Conservation (phyloP, 1,139 yeast genomes). For the Candida gigantensis region DNA sequence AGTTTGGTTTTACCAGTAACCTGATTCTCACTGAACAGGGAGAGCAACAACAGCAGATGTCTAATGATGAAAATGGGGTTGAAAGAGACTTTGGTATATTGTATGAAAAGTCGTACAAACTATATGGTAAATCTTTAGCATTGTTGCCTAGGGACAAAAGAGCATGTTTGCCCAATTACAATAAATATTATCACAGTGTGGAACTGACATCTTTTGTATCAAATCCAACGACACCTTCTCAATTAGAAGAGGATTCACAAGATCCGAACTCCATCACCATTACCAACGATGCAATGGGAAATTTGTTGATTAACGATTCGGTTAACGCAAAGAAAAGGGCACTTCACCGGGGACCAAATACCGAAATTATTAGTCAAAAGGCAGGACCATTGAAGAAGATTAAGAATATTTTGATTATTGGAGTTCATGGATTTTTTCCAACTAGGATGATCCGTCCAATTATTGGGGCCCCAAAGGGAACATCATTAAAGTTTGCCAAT, state of each 20-base stretch:
- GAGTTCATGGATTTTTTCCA: slow-evolving; percentile 96
- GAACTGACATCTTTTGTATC: slow-evolving; percentile 1
- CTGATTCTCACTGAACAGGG: slow-evolving; percentile 21
- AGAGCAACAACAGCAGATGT: slow-evolving; percentile 9
- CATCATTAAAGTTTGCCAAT: slow-evolving; percentile 80
- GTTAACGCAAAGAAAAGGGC: slow-evolving; percentile 8
- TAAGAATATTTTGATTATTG: slow-evolving; percentile 71
- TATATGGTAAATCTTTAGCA: slow-evolving; percentile 43
- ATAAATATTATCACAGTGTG: slow-evolving; percentile 26
- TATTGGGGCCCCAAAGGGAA: slow-evolving; percentile 92
- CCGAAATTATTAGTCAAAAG: slow-evolving; percentile 33
- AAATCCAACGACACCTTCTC: slow-evolving; percentile 19
- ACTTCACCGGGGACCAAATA: slow-evolving; percentile 13
- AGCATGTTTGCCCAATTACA: slow-evolving; percentile 47
- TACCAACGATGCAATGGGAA: slow-evolving; percentile 48
- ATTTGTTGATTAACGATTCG: slow-evolving; percentile 39
- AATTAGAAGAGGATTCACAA: slow-evolving; percentile 28
- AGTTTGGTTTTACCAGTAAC: slow-evolving; percentile 40
- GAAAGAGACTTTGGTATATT: slow-evolving; percentile 39
- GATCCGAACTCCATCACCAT: slow-evolving; percentile 41
- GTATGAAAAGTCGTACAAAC: slow-evolving; percentile 41
- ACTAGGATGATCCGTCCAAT: slow-evolving; percentile 79
- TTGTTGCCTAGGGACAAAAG: slow-evolving; percentile 40
- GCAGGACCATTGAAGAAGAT: slow-evolving; percentile 37
- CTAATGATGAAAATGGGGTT: slow-evolving; percentile 21